phyloP scores from a whole-genome alignment of 1,284 basidiomycete genomes.

The Erythrobasidium hasegawianum region DNA sequence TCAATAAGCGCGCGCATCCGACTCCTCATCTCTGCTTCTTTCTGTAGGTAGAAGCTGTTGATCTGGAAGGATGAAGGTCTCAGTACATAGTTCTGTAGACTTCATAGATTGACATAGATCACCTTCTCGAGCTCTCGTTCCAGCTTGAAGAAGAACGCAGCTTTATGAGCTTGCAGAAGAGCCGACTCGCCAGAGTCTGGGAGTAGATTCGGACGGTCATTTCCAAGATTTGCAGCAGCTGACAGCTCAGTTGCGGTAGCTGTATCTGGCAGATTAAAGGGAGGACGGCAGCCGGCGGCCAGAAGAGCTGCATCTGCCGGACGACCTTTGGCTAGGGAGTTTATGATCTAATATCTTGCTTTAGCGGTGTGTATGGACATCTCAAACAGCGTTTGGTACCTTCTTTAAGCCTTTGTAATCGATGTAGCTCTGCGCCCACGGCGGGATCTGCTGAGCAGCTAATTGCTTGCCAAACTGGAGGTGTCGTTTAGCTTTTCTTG shows the following conservation, averaged over 20 bases:
- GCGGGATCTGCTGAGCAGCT: conserved; percentile 91
- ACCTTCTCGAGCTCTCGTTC: conserved; percentile 98
- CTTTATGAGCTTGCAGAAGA: conserved; percentile 82
- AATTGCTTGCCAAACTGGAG: conserved; percentile 95
- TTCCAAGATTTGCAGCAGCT: not conserved
- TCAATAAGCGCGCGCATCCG: conserved; percentile 88
- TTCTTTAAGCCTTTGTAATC: conserved; percentile 99
- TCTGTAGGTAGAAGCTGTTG: conserved; percentile 98
- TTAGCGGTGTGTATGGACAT: no score
- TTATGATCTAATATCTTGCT: conserved; percentile 66
- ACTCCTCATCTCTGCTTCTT: conserved; percentile 90
- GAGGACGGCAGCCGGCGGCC: conserved; percentile 74
- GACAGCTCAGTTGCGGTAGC: conserved; percentile 27
- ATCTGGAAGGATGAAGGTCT: conserved; percentile 61
- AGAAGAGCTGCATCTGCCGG: conserved; percentile 84
- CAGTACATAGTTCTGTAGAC: not conserved
- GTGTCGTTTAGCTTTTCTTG: not conserved
- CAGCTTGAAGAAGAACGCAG: conserved; percentile 98
- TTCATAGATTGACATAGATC: conserved; percentile 30
- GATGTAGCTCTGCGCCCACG: conserved; percentile 93
- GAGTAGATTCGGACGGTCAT: conserved; percentile 22
- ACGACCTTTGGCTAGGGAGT: conserved; percentile 87
- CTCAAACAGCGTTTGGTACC: conserved; percentile 41
- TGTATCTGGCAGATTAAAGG: conserved; percentile 39
- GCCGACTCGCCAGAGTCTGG: conserved; percentile 51